Base-by-base conservation (phyloP, 176 grass and related monocot species). In the Phoenix dactylifera region DNA sequence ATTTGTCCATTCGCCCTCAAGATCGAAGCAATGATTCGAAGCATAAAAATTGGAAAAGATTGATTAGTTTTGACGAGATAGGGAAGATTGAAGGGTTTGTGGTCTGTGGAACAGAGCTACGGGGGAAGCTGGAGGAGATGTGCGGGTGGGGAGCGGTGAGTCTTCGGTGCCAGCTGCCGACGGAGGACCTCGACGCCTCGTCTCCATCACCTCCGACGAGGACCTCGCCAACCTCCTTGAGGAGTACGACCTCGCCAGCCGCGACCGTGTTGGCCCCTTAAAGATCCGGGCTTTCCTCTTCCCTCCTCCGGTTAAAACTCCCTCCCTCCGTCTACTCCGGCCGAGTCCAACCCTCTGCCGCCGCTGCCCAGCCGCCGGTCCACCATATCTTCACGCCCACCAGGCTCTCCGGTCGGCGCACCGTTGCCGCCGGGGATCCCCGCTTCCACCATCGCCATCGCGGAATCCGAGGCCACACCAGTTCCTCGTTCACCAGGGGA, bases 151-250 rank as follows among this genome's bases (percentile, higher is more conserved):
- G 74, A 53, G 56, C n/a, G 10, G 39, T 83, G 49, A 52, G 63
- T 54, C 35, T 95, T 18, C 78, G 89, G 20, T 95, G 89, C 65
- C 85, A 95, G 79, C 77, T 95, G 16, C 89, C 89, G 50, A 83
- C 79, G 5, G 85, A 89, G 75, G 89, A 95, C 61, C 76, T 95
- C n/a, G 89, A 95, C 54, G 85, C 82, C 89, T 95, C 6, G 70
- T 95, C 70, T 89, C 89, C 4, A 76, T 95, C 4, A 89, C 82
- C 4, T 72, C 76, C 25, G 74, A 89, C 44, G 85, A 86, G 55
- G 89, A 95, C 39, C 65, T 95, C 9, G 58, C 70, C 32, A 80
- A 83, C 72, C 68, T 95, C 1, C n/a, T 89, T 16, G 58, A 74
- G 26, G 89, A 83, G 66, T 95, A 95, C 62, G 70, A 89, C 14